Evolutionary conservation across 2,329 filamentous ascomycete genomes (phyloP), one percentile per base, ranked within the genome.

Genomic region (Hysterium pulicare): DNA sequence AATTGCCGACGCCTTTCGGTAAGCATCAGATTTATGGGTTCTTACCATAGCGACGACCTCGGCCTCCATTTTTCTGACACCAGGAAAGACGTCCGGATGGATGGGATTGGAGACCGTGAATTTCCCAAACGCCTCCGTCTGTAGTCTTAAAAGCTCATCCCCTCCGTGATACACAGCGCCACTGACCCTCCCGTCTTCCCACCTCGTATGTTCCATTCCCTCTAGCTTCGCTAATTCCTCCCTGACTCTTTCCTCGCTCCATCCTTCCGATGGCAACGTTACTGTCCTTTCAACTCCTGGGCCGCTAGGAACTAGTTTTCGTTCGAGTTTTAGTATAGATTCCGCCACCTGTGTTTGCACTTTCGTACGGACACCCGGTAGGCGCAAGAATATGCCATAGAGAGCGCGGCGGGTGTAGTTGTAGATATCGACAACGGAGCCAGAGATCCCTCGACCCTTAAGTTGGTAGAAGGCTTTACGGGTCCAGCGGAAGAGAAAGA

Each of bases 21-120:
- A n/a, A n/a, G n/a, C n/a, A n/a, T n/a, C n/a, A n/a, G n/a, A n/a
- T n/a, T n/a, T n/a, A 3, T 21, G 44, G 3, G 3, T 20, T 40
- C 63, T 36, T 64, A 94, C 90, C 91, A 98, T 98, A 52, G 90
- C 86, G 40, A 98, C 93, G 48, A 98, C 76, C 72, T 98, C 93
- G 33, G 93, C 91, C 74, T 98, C 93, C 93, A 98, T 98, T 79
- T 98, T 98, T 58, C 93, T 78, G 40, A 98, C 90, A 21, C 91
- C 93, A 13, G 93, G 93, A 71, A 98, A 98, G 33, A 98, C 91
- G 70, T 98, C 93, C 5, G 93, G 93, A 67, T 98, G 93, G 54
- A 98, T 93, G 3, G 93, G 93, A 67, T 98, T 98, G 30, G 90
- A 81, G 22, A 98, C 93, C 38, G 90, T 91, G 66, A 98, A 98